phyloP scores from a whole-genome alignment of 2,329 filamentous ascomycete species.

The Sodiomyces alkalinus region DNA sequence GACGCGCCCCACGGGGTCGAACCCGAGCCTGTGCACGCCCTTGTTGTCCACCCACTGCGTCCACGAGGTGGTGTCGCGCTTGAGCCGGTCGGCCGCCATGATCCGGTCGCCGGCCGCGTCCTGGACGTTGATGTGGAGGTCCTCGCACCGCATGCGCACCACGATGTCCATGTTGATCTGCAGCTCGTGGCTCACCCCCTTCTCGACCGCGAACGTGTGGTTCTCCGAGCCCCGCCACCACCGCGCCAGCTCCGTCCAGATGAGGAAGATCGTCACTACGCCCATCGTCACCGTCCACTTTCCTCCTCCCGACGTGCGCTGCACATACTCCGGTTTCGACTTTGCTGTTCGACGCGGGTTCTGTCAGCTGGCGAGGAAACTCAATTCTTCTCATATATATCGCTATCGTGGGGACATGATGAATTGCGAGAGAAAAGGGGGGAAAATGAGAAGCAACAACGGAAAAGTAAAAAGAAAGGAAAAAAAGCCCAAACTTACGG shows the following conservation, averaged over 20 bases:
- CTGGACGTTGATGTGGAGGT: constrained; percentile 94
- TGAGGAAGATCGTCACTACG: constrained; percentile 57
- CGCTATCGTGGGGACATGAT: background rate
- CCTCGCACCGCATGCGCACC: constrained; percentile 70
- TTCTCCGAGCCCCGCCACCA: constrained; percentile 78
- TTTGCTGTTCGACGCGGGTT: no score
- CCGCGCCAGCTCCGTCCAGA: constrained; percentile 60
- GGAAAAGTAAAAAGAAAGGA: constrained; percentile 6
- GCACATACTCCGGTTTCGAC: constrained; percentile 85
- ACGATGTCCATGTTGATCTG: constrained; percentile 96
- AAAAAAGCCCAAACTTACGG: constrained; percentile 50
- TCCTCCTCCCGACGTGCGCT: constrained; percentile 69
- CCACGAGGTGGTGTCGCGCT: constrained; percentile 69
- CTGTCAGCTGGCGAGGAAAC: no score
- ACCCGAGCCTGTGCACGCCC: constrained; percentile 46
- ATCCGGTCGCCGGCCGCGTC: constrained; percentile 89
- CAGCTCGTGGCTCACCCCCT: constrained; percentile 71
- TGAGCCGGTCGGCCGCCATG: constrained; percentile 59
- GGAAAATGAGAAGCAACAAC: background rate
- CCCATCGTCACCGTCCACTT: constrained; percentile 85
- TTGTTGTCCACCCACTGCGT: constrained; percentile 61
- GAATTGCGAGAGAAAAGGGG: background rate
- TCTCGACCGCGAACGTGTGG: constrained; percentile 88
- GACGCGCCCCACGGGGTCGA: constrained; percentile 37
- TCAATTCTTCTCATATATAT: no score